These are phyloP conservation scores for Camelina sativa DNA, from an alignment of 345 rosid genomes.

Conservation along the genomic window DNA sequence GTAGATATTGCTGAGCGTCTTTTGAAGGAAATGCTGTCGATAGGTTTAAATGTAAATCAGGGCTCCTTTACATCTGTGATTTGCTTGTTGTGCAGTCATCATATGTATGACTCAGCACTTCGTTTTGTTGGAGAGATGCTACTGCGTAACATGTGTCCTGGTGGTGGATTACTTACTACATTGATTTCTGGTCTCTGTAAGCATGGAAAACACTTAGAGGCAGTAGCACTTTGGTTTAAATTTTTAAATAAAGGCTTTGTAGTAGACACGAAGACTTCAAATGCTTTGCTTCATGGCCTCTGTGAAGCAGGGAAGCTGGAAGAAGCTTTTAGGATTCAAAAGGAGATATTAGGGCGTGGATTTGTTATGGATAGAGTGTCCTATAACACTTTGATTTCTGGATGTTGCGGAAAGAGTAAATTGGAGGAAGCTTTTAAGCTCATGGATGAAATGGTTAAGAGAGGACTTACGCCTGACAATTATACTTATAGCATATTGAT, in stretches of 20 bases:
- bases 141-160: slow-evolving; percentile 66
- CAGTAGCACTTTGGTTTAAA: slow-evolving; percentile 64
- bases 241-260: slow-evolving; percentile 55
- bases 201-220: slow-evolving; percentile 58
- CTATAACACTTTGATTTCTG: slow-evolving; percentile 64
- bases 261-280: slow-evolving; percentile 59
- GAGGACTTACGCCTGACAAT: slow-evolving; percentile 68
- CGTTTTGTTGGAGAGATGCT: slow-evolving; percentile 59
- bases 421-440: slow-evolving; percentile 60
- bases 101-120: slow-evolving; percentile 62
- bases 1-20: slow-evolving; percentile 57
- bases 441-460: slow-evolving; percentile 66
- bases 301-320: slow-evolving; percentile 62
- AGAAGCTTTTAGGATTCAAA: slow-evolving; percentile 59
- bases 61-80: slow-evolving; percentile 67
- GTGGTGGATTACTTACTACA: slow-evolving; percentile 62
- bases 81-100: slow-evolving; percentile 52
- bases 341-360: slow-evolving; percentile 57
- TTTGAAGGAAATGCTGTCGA: slow-evolving; percentile 64
- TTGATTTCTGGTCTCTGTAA: slow-evolving; percentile 67
- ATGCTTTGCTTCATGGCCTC: slow-evolving; percentile 80
- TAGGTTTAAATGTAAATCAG: slow-evolving; percentile 55
- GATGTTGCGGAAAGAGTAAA: slow-evolving; percentile 60
- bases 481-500: slow-evolving; percentile 64
- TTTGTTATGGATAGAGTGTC: slow-evolving; percentile 59